phyloP scores from a whole-genome alignment of 805 yeast species.

The Kockiozyma suomiensis region DNA sequence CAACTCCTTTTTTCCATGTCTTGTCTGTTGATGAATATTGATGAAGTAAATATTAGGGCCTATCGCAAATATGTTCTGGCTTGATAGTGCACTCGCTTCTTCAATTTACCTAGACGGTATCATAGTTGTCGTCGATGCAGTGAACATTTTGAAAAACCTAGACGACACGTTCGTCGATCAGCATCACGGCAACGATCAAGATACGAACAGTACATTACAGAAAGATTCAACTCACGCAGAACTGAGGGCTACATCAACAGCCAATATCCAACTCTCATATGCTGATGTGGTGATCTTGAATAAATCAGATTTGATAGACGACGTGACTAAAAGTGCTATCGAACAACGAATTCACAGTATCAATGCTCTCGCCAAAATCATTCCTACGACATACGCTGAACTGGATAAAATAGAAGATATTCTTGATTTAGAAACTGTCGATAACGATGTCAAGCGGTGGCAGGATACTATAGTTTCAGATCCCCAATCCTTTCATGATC shows the following conservation, averaged over 20 bases:
- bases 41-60: slow-evolving; percentile 49
- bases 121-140: slow-evolving; percentile 76
- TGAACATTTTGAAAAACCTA: slow-evolving; percentile 62
- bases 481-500: slow-evolving; percentile 34
- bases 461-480: slow-evolving; percentile 17
- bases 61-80: slow-evolving; percentile 96
- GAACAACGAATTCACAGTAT: slow-evolving; percentile 52
- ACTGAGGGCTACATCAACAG: slow-evolving; percentile 62
- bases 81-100: slow-evolving; percentile 84
- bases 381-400: slow-evolving; percentile 73
- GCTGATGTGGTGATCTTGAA: slow-evolving; percentile 84
- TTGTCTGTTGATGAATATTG: too few species aligned
- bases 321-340: slow-evolving; percentile 42
- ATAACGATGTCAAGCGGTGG: slow-evolving; percentile 38
- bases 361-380: slow-evolving; percentile 68
- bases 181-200: slow-evolving; percentile 41
- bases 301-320: slow-evolving; percentile 62
- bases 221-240: slow-evolving; percentile 34
- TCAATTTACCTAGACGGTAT: slow-evolving; percentile 90
- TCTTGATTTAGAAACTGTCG: slow-evolving; percentile 80
- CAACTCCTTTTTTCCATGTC: background rate
- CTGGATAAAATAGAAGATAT: slow-evolving; percentile 60
- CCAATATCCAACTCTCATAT: slow-evolving; percentile 84
- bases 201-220: slow-evolving; percentile 40
- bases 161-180: slow-evolving; percentile 55